phyloP scores from a whole-genome alignment of 176 grass and related monocot species.

The Juncus effusus region DNA sequence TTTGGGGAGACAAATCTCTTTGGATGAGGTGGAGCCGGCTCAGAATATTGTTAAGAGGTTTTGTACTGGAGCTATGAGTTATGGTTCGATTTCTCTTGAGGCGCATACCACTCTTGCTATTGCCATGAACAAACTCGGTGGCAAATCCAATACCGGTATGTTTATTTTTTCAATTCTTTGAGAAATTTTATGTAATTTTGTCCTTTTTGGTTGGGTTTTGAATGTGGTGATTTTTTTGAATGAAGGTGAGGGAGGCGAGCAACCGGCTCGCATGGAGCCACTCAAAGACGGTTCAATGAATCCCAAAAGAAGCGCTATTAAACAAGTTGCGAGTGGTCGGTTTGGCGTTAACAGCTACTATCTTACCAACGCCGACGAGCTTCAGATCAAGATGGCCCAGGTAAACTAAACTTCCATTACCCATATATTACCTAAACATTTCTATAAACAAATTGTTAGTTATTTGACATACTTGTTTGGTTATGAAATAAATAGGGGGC shows the following conservation, averaged over 20 bases:
- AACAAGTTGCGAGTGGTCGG: conserved; percentile 95
- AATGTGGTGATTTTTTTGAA: not conserved
- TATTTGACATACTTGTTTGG: conserved; percentile 26
- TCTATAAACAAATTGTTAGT: not conserved
- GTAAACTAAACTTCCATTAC: conserved; percentile 38
- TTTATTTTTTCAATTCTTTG: conserved; percentile 19
- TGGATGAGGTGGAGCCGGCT: conserved; percentile 88
- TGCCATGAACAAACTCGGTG: conserved; percentile 98
- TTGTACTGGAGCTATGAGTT: conserved; percentile 96
- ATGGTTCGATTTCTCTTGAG: conserved; percentile 98
- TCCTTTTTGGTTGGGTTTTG: not conserved
- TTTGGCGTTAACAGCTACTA: conserved; percentile 99
- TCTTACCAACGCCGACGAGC: conserved; percentile 94
- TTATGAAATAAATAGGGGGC: conserved; percentile 60
- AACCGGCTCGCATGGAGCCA: conserved; percentile 87
- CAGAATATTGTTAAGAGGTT: conserved; percentile 94
- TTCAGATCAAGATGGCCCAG: conserved; percentile 99
- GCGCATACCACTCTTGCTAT: conserved; percentile 92
- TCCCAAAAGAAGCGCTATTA: conserved; percentile 95
- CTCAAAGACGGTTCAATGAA: conserved; percentile 87
- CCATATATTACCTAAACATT: not conserved
- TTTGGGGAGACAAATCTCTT: conserved; percentile 50
- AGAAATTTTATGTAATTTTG: not conserved
- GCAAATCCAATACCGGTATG: conserved; percentile 99
- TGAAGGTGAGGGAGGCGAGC: conserved; percentile 95